Evolutionary conservation across 306 rosid species (phyloP), one percentile per base, ranked within the genome.

Genomic region (Prunus mongolica): DNA sequence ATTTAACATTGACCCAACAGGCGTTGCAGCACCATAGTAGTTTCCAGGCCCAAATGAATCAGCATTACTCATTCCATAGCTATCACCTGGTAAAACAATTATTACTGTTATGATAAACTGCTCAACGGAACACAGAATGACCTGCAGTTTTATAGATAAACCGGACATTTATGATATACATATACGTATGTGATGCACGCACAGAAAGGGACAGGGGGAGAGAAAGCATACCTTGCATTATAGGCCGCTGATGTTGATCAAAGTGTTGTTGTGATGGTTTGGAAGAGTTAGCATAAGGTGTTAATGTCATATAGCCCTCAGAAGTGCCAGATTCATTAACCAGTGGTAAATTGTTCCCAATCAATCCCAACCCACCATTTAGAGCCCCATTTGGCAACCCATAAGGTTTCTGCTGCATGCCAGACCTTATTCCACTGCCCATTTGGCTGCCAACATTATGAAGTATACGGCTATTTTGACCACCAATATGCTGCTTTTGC

Each of bases 1-100:
- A 81, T 85, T 91, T 88, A 83, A 79, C 93, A 87, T 67, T 74
- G 97, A 79, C 62, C 99, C 99, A 78, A 83, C 88, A 63, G 98
- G 84, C 58, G 93, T 64, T 12, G 78, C 82, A 73, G 92, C 72
- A 22, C 88, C 80, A 84, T 87, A 89, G 50, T 85, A 86, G 83
- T 85, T 89, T 77, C 95, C 97, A 72, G 96, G 83, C 60, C 84
- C 86, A 88, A 86, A 89, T 32, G 93, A 78, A 67, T 92, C 97
- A 38, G 80, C 82, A 85, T 74, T 92, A 80, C 76, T 84, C 88
- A 84, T 71, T 50, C 93, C 96, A 71, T 81, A 88, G 75, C 88
- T 93, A 84, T 96, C 98, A 79, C 99, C 99, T 96, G 88, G 71
- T 57, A 75, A 86, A 84, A 72, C n/a, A 74, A 76, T 60, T 61